Evolutionary conservation across 2,329 filamentous ascomycete genomes (phyloP).

Genomic region (Alternaria atra): DNA sequence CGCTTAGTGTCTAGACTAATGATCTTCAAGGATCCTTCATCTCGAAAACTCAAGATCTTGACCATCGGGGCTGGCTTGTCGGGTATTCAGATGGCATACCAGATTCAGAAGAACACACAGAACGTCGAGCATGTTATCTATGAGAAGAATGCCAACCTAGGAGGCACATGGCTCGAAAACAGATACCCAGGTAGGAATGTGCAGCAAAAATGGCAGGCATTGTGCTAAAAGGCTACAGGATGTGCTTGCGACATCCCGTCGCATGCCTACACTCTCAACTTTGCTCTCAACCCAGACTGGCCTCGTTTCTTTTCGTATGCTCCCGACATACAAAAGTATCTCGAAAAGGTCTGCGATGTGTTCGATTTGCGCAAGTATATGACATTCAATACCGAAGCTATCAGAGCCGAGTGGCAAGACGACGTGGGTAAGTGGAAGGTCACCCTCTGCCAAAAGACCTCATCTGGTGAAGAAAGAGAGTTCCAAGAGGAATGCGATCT

Average conservation of each 20-base stretch:
- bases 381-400: slow-evolving; percentile 60
- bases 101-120: slow-evolving; percentile 55
- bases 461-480: slow-evolving; percentile 46
- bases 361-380: slow-evolving; percentile 63
- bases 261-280: slow-evolving; percentile 58
- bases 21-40: slow-evolving; percentile 20
- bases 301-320: slow-evolving; percentile 58
- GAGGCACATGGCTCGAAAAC: slow-evolving; percentile 59
- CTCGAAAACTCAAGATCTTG: slow-evolving; percentile 54
- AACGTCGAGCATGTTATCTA: slow-evolving; percentile 60
- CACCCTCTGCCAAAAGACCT: slow-evolving; percentile 54
- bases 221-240: slow-evolving; percentile 17
- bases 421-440: slow-evolving; percentile 61
- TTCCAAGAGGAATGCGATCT: slow-evolving; percentile 57
- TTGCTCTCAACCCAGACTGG: slow-evolving; percentile 59
- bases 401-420: slow-evolving; percentile 60
- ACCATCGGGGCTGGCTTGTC: slow-evolving; percentile 60
- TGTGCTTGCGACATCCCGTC: slow-evolving; percentile 58
- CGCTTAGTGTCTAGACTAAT: background rate
- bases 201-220: too few species aligned
- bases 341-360: slow-evolving; percentile 59
- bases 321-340: slow-evolving; percentile 59
- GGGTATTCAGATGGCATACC: slow-evolving; percentile 59
- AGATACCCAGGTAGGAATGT: slow-evolving; percentile 41
- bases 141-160: slow-evolving; percentile 58